Evolutionary conservation across 2,329 filamentous ascomycete genomes (phyloP).

Genomic region (Exutisphaerella laricina): DNA sequence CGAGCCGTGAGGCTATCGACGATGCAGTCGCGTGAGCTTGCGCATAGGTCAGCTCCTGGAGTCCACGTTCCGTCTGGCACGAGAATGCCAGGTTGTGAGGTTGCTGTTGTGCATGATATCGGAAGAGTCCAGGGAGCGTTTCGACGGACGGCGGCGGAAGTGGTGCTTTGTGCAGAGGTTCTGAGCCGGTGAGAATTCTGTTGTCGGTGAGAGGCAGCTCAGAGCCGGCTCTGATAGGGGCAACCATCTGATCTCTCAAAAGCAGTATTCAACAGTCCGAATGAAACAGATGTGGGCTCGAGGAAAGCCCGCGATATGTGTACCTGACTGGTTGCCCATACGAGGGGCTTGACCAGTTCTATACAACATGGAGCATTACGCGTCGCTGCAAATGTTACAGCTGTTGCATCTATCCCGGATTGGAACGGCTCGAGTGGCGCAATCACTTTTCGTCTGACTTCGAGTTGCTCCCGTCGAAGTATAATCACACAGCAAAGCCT

Average conservation of each 20-base stretch:
- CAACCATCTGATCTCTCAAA: conserved; percentile 1
- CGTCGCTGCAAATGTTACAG: no score
- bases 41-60: conserved; percentile 17
- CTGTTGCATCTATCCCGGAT: no score
- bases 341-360: no score
- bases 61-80: conserved; percentile 13
- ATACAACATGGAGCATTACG: no score
- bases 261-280: no score
- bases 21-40: conserved; percentile 17
- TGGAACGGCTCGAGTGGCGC: no score
- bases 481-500: no score
- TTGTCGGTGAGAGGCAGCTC: conserved; percentile 4
- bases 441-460: no score
- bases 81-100: conserved; percentile 19
- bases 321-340: no score
- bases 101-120: conserved; percentile 12
- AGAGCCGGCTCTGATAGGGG: not conserved
- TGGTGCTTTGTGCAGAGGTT: conserved; percentile 16
- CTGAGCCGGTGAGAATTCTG: conserved; percentile 15
- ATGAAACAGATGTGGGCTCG: no score
- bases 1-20: conserved; percentile 14
- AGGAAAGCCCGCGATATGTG: no score
- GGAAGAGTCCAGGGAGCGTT: conserved; percentile 20
- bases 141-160: conserved; percentile 13
- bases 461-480: no score